Percentiles rank a stretch among this genome's conserved stretches.
Evolutionary conservation across 768 basidiomycete genomes (phyloP).

Genomic region (Chalciporus piperatus): DNA sequence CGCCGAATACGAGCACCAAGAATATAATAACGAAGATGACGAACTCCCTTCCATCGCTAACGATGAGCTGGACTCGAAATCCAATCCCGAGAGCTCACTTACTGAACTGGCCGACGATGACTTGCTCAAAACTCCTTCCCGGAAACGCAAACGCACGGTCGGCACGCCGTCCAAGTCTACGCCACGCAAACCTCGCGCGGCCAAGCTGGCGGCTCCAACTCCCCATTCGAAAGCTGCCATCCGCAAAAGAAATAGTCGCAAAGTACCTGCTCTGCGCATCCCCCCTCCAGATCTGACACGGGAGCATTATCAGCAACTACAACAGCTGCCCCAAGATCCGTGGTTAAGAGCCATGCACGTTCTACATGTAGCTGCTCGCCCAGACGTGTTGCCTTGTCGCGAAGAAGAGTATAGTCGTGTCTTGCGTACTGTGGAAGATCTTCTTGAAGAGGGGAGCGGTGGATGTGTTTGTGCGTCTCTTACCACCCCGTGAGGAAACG

Average conservation of each 20-base stretch:
- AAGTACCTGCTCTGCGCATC: slow-evolving; percentile 31
- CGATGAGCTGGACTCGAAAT: slow-evolving; percentile 25
- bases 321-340: slow-evolving; percentile 65
- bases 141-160: slow-evolving; percentile 45
- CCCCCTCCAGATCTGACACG: slow-evolving; percentile 34
- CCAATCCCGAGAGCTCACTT: slow-evolving; percentile 25
- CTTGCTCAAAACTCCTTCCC: slow-evolving; percentile 50
- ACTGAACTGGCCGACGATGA: slow-evolving; percentile 25
- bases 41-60: slow-evolving; percentile 14
- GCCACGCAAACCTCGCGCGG: slow-evolving; percentile 34
- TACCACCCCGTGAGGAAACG: background rate
- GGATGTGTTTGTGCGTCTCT: slow-evolving; percentile 84
- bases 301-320: slow-evolving; percentile 39
- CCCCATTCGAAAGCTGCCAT: slow-evolving; percentile 75
- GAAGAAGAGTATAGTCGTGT: slow-evolving; percentile 82
- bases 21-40: slow-evolving; percentile 20
- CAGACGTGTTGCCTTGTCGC: slow-evolving; percentile 85
- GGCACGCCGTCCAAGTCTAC: slow-evolving; percentile 31
- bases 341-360: slow-evolving; percentile 89
- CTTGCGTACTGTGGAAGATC: slow-evolving; percentile 71
- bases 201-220: slow-evolving; percentile 58
- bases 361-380: slow-evolving; percentile 89
- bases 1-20: slow-evolving; percentile 22
- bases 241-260: slow-evolving; percentile 38
- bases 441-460: slow-evolving; percentile 89